Percentiles rank a stretch among this genome's conserved stretches.
Conservation (phyloP, 2,329 filamentous ascomycete genomes). For the Lecanicillium sp. region DNA sequence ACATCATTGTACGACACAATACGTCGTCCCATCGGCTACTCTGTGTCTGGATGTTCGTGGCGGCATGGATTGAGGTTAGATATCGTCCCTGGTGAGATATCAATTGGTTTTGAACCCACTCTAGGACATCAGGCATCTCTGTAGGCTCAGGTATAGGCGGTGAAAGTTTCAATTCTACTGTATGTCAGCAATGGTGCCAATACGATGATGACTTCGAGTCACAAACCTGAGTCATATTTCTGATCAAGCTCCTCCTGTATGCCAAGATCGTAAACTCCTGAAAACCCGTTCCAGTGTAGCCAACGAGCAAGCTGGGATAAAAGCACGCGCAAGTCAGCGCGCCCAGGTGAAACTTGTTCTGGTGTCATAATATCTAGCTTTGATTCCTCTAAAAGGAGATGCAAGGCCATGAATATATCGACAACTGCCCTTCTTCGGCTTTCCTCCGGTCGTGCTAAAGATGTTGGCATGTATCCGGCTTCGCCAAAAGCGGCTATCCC, state of each 20-base stretch:
- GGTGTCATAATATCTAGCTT: slow-evolving; percentile 62
- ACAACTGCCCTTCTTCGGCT: slow-evolving; percentile 53
- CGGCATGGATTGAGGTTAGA: slow-evolving; percentile 36
- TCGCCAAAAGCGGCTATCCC: slow-evolving; percentile 46
- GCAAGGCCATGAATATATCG: slow-evolving; percentile 67
- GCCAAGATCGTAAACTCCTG: slow-evolving; percentile 41
- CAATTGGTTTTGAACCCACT: slow-evolving; percentile 46
- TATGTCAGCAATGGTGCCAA: slow-evolving; percentile 4
- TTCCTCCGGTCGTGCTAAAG: slow-evolving; percentile 41
- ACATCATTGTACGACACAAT: slow-evolving; percentile 61
- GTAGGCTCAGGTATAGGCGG: slow-evolving; percentile 25
- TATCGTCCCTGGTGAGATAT: slow-evolving; percentile 29
- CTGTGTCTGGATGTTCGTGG: slow-evolving; percentile 30
- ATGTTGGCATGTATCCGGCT: slow-evolving; percentile 60
- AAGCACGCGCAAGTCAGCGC: slow-evolving; percentile 57
- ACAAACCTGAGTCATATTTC: slow-evolving; percentile 29
- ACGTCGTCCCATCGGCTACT: slow-evolving; percentile 36
- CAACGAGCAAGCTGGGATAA: slow-evolving; percentile 75
- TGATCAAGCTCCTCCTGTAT: slow-evolving; percentile 40
- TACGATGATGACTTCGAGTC: no score
- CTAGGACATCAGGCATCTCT: slow-evolving; percentile 34
- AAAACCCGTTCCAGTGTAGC: slow-evolving; percentile 61
- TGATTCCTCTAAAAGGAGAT: slow-evolving; percentile 82
- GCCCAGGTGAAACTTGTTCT: slow-evolving; percentile 34
- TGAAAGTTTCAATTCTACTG: slow-evolving; percentile 22